A percentile compares a stretch with the other conserved stretches of the same genome.
Conservation (phyloP, 345 rosid genomes). For the Pelargonium nanum region DNA sequence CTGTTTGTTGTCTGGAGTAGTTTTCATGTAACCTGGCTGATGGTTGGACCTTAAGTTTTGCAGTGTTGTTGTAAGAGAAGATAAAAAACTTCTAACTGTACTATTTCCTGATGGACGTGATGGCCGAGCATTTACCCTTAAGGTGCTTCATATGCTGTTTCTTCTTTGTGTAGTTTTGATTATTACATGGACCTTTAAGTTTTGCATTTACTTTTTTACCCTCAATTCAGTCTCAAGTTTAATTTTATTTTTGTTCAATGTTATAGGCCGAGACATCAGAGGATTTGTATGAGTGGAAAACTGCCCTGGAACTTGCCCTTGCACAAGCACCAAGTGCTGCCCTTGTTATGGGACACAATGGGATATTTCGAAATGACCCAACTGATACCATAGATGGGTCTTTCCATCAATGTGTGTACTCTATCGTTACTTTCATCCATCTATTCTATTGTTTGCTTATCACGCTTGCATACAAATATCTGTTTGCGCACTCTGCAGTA, state of each 20-base stretch:
- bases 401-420: constrained; percentile 60
- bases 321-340: constrained; percentile 96
- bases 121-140: constrained; percentile 98
- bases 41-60: constrained; percentile 17
- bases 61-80: constrained; percentile 97
- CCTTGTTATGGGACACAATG: constrained; percentile 89
- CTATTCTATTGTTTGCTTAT: too few relatives aligned
- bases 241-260: constrained; percentile 9
- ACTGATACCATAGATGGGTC: constrained; percentile 73
- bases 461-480: background rate
- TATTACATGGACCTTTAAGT: background rate
- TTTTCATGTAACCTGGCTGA: constrained; percentile 12
- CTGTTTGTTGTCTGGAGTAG: constrained; percentile 7
- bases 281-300: constrained; percentile 91
- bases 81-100: constrained; percentile 84
- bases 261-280: constrained; percentile 86
- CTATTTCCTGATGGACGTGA: constrained; percentile 99
- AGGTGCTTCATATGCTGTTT: constrained; percentile 40
- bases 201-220: background rate
- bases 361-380: constrained; percentile 67
- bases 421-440: constrained; percentile 4
- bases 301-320: constrained; percentile 88
- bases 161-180: constrained; percentile 5
- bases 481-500: background rate
- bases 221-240: constrained; percentile 1